Evolutionary conservation across 495 filamentous ascomycete genomes (phyloP), one percentile per base, ranked within the genome.

Genomic region (Trichoderma asperelloides): DNA sequence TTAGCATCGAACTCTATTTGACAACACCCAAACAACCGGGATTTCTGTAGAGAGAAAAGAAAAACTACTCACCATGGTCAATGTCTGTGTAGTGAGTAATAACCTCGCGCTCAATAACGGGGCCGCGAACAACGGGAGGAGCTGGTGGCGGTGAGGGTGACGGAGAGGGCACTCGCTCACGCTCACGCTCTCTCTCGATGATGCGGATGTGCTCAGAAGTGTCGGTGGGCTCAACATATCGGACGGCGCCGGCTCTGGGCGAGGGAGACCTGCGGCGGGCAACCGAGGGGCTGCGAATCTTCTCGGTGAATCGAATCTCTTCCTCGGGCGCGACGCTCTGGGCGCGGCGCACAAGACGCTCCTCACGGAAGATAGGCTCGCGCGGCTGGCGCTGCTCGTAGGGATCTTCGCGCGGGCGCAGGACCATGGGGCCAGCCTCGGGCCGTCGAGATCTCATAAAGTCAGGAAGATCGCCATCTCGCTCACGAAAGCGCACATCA

Each of bases 81-180:
- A 96, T 90, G 71, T 94, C 89, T 27, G 89, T 84, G 72, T 95
- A 93, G 75, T 93, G 91, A 2, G 90, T 92, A 67, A 93, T 90
- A 57, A 95, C 84, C 72, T 96, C 89, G 68, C 91, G 86, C 72
- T 90, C 87, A 70, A 93, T 89, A 5, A 86, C 84, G 5, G 89
- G 89, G 23, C 85, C 86, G 69, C 85, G 82, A 72, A 92, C 87
- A 33, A 83, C 75, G 66, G 80, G 78, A 3, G 87, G 85, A 49
- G 81, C 79, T 28, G 82, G 77, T 28, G 80, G 80, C 45, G 84
- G 84, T 23, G 80, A 78, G 28, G 81, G 82, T 15, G 74, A 77
- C 0, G 81, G 79, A 12, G 80, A 80, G 0, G 79, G 80, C 0
- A 79, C 81, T 23, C 78, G 77, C 62, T 79, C 79, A 0, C 79